Base-by-base conservation (phyloP, 306 rosid species). In the Morella rubra region DNA sequence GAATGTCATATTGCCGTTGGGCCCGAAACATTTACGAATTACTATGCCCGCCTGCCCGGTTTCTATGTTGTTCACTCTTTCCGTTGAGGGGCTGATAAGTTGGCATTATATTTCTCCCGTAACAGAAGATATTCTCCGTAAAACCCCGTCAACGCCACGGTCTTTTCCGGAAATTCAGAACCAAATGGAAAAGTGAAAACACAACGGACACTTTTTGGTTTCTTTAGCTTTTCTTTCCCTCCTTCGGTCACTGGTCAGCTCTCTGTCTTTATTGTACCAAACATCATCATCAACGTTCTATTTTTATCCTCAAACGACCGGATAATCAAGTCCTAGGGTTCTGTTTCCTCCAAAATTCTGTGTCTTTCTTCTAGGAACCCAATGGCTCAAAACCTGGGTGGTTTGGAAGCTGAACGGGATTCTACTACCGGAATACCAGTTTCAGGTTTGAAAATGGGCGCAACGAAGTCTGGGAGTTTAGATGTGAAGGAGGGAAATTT, bases 401-500 rank as follows among this genome's bases (percentile, higher is more conserved):
- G 60, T 56, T 40, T 19, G 60, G 41, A 47, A 44, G 51, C 67
- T 74, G 82, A 79, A 67, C 71, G 64, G 62, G 76, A 61, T 0
- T 58, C 64, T 58, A 69, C 14, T 1, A 47, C 44, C 27, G 78
- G 54, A 27, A 45, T 40, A 40, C 3, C 44, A 8, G 73, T 47
- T 18, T 85, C 61, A 69, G 74, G 64, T 18, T 27, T 32, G 66
- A 62, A 24, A n/a, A 62, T 51, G 77, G 65, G 68, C 6, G 10
- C 41, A 12, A 42, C 6, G 22, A 52, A 51, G 75, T 50, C 49
- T 53, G 27, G 44, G 52, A 49, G 15, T 15, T 16, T 12, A 12
- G 4, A 49, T 49, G 52, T 49, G 52, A 72, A 73, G 84, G 78
- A 56, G 70, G 73, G 60, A 7, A 72, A 44, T 62, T 51, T 69